A percentile compares a stretch with the other conserved stretches of the same genome.
Evolutionary conservation across 2,329 filamentous ascomycete genomes (phyloP).

Genomic region (Fusarium sulawesiense): DNA sequence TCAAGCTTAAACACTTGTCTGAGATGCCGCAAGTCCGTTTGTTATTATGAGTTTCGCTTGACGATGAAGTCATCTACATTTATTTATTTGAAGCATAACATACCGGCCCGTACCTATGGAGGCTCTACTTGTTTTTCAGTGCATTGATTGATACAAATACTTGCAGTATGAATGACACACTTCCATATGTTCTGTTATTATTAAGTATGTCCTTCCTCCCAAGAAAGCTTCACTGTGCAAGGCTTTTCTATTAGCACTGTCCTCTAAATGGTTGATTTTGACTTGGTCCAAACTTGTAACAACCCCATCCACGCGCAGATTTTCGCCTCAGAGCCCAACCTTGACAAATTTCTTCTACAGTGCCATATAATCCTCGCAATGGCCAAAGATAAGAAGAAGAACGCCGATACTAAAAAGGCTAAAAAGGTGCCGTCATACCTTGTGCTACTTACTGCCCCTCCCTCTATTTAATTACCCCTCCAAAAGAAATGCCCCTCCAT

Average conservation of each 20-base stretch:
- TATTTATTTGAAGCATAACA: not conserved
- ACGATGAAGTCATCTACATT: not conserved
- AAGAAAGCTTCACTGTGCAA: slow-evolving; percentile 10
- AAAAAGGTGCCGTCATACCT: slow-evolving; percentile 55
- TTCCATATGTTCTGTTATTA: not conserved
- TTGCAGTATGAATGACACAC: not conserved
- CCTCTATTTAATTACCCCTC: slow-evolving; percentile 38
- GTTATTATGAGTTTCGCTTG: not conserved
- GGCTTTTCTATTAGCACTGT: slow-evolving; percentile 19
- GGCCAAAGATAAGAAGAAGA: slow-evolving; percentile 67
- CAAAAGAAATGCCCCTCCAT: slow-evolving; percentile 32
- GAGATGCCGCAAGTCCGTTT: not conserved
- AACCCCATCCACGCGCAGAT: slow-evolving; percentile 45
- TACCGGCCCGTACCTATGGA: not conserved
- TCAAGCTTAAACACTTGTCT: not conserved
- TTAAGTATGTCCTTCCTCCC: not conserved
- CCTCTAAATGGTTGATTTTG: slow-evolving; percentile 35
- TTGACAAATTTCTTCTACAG: slow-evolving; percentile 9
- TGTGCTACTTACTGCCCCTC: slow-evolving; percentile 33
- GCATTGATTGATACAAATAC: not conserved
- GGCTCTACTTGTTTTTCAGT: not conserved
- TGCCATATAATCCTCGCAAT: slow-evolving; percentile 46
- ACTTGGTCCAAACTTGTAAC: slow-evolving; percentile 45
- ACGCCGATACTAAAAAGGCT: slow-evolving; percentile 61
- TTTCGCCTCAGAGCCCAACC: slow-evolving; percentile 31